Conservation (phyloP, 2,329 filamentous ascomycete genomes). For the Neocatenulostroma microsporum region DNA sequence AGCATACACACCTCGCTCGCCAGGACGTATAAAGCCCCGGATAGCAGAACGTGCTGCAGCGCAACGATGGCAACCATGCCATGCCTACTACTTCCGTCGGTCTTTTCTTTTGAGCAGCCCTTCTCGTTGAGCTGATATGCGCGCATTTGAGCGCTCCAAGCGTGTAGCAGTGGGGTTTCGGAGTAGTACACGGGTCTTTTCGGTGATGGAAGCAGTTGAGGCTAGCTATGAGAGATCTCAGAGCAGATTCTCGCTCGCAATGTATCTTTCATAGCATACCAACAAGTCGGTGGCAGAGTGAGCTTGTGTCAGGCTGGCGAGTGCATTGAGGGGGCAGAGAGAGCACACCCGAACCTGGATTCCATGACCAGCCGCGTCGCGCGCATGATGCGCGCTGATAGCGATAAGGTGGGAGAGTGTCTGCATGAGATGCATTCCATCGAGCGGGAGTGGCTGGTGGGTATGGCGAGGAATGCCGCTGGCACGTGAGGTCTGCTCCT, state of each 20-base stretch:
- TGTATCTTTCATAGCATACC: conserved; percentile 2
- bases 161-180: too few species aligned
- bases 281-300: neutral
- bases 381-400: conserved; percentile 7
- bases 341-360: conserved; percentile 2
- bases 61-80: conserved; percentile 16
- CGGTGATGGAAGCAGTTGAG: too few species aligned
- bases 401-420: conserved; percentile 10
- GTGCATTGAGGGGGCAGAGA: neutral
- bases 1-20: conserved; percentile 20
- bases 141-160: too few species aligned
- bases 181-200: too few species aligned
- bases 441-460: conserved; percentile 2
- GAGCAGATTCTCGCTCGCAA: too few species aligned
- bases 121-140: too few species aligned
- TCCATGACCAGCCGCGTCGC: conserved; percentile 13
- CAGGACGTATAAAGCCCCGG: conserved; percentile 18
- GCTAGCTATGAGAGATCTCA: too few species aligned
- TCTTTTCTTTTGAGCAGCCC: neutral
- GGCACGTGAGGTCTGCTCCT: conserved; percentile 4
- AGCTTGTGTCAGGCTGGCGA: conserved; percentile 8
- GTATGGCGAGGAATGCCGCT: conserved; percentile 8
- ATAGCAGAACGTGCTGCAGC: conserved; percentile 21
- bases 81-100: too few species aligned
- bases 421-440: conserved; percentile 17